Conservation (phyloP, 2,329 filamentous ascomycete genomes). For the Microcyclospora tardicrescens region DNA sequence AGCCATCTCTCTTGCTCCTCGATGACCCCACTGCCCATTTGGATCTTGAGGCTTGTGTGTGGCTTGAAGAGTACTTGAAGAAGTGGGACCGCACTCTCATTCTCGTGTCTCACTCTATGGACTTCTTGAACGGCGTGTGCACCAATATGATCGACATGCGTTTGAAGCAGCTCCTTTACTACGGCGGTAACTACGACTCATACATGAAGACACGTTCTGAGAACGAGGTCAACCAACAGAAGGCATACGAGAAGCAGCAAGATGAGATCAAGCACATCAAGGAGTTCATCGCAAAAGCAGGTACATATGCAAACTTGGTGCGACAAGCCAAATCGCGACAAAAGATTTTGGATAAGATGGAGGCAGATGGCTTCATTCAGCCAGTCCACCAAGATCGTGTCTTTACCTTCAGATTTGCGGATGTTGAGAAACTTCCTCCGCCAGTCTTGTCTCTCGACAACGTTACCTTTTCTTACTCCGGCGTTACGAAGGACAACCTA, state of each 20-base stretch:
- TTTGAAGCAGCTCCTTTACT: constrained; percentile 77
- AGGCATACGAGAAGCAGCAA: constrained; percentile 98
- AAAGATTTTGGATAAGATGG: constrained; percentile 99
- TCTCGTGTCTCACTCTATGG: constrained; percentile 93
- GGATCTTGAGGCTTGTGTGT: constrained; percentile 98
- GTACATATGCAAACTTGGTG: constrained; percentile 99
- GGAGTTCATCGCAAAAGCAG: constrained; percentile 98
- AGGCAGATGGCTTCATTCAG: constrained; percentile 97
- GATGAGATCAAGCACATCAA: constrained; percentile 99
- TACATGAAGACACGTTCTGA: constrained; percentile 86
- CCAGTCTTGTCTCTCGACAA: constrained; percentile 93
- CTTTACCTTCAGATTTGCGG: constrained; percentile 96
- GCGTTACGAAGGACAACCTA: constrained; percentile 74
- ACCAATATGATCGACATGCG: constrained; percentile 99
- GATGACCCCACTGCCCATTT: constrained; percentile 98
- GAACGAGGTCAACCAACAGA: constrained; percentile 96
- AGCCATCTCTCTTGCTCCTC: constrained; percentile 86
- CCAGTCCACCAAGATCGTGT: constrained; percentile 72
- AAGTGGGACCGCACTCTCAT: constrained; percentile 98
- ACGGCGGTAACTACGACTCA: constrained; percentile 99
- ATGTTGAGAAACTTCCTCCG: constrained; percentile 97
- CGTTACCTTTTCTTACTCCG: constrained; percentile 96
- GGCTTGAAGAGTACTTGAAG: constrained; percentile 98
- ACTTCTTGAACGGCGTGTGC: constrained; percentile 99
- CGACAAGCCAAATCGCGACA: constrained; percentile 97